Base-by-base conservation (phyloP, 1,139 yeast species). In the Chernovozyma sophiae-reginae region DNA sequence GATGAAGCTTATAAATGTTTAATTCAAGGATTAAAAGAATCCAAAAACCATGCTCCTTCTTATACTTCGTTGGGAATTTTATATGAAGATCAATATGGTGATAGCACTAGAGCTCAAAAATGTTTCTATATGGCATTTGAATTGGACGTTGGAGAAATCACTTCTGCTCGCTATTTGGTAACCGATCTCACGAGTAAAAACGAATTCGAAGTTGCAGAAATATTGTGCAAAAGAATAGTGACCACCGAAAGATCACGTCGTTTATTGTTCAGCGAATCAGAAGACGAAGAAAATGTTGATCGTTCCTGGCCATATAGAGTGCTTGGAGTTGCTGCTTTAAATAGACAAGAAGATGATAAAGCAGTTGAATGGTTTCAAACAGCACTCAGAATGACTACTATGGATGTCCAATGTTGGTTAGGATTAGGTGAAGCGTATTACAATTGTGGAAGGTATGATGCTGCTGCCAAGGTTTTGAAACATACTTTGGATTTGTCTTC, bases 391-490 rank as follows among this genome's bases (percentile, higher is more conserved):
- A 65, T 85, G 46, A 66, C 79, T 27, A 67, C 84, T 0, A 52
- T 56, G 40, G 97, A 92, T 58, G 58, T 74, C 7, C 81, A 85
- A 47, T 81, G 96, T 11, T 90, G 97, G 97, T 70, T 85, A 19
- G 97, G 97, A 0, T 66, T 92, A 27, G 98, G 98, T 16, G 98
- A 94, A 56, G 94, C 97, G 0, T 92, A 92, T 55, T 69, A 74
- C 40, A 77, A 80, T 32, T 79, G 95, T 58, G 98, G 98, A 4
- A 72, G 96, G 44, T 66, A 81, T 34, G 92, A 85, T 41, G 95
- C 97, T 2, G 87, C 96, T 0, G 72, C 76, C 7, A 89, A 85
- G 53, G 97, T 94, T 1, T 86, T 89, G 50, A 69, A 66, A 28
- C 79, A 80, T 43, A 87, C 92, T 0, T 52, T 76, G 30, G 64